Evolutionary conservation across 106 monocot genomes (phyloP), one percentile per base, ranked within the genome.

Genomic region (Vanilla planifolia): DNA sequence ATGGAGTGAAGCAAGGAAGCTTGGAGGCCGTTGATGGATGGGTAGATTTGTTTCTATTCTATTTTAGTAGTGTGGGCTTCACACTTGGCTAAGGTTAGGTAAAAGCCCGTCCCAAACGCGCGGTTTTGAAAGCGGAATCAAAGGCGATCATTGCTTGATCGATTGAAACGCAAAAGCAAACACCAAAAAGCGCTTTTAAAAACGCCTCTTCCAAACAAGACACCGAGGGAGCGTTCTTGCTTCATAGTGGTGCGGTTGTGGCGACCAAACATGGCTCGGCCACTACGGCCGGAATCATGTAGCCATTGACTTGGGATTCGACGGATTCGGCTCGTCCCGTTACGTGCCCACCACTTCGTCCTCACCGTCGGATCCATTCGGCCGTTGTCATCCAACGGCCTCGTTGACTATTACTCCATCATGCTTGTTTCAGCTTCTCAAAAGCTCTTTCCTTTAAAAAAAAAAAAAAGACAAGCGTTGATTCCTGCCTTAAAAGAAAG

Each of bases 401-500:
- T 46, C 34, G 5, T 39, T 55, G 42, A 16, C 3, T 11, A 42
- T 8, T 3, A 42, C 3, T 14, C 42, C 3, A 13, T 42, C 15
- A 42, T 16, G 42, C 16, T 42, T 10, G 42, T 45, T 45, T 4
- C 6, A 33, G 50, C 61, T 52, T 40, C 27, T 55, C 17, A 32
- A 20, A 30, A n/a, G n/a, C n/a, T n/a, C n/a, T n/a, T n/a, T 8
- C 15, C 40, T 17, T 33, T 28, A 21, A 23, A 43, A 43, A 22
- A 1, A 42, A 8, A n/a, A 30, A 11, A 40, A 13, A 13, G 39
- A 41, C 2, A 22, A 58, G 30, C 2, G 36, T n/a, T 55, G 67
- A 74, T 74, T 67, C 74, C 67, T 74, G 61, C 61, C 74, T 67
- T 74, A 61, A 74, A 74, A 48, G 61, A 67, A 74, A 61, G 59